Evolutionary conservation across 164 flowering plant genomes (phyloP), one percentile per base, ranked within the genome.

Genomic region (Magnolia officinalis): DNA sequence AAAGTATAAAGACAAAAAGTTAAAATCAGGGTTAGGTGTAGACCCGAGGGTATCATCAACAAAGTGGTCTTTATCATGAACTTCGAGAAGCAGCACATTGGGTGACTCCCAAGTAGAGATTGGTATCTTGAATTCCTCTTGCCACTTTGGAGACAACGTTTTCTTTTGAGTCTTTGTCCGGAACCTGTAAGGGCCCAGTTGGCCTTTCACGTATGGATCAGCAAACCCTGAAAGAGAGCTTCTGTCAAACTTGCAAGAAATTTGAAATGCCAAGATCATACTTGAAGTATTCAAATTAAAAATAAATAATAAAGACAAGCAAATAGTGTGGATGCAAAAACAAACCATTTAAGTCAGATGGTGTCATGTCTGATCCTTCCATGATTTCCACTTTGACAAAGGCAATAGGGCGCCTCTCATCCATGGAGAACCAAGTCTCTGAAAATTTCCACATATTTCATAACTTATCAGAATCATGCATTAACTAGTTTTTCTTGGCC

Each of bases 191-290:
- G 85, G 83, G n/a, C 99, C 98, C 74, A 94, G 80, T 51, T 87
- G 87, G 51, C 97, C 98, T 81, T 92, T 94, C 77, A 96, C 96
- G 84, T 96, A 96, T 50, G 98, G 99, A 86, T 96, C 99, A 75
- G 99, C 90, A 84, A 94, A 87, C n/a, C 99, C 99, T 96, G 94
- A 76, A 87, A 81, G 67, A 31, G 20, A 78, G 11, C 68, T 77
- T 65, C 67, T 72, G 65, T 73, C 64, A 75, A 70, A 51, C 31
- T 68, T n/a, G 1, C 29, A 10, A 31, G 16, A 14, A 10, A 67
- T 13, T 67, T 67, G 13, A 16, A 67, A 67, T 29, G 13, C 70
- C 37, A 68, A 29, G 37, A 13, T 31, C 31, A 29, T 68, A 14
- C n/a, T 24, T 19, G 45, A 68, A 68, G 29, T 37, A 21, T 55